Base-by-base conservation (phyloP, 345 rosid genomes). In the Brassica nigra region DNA sequence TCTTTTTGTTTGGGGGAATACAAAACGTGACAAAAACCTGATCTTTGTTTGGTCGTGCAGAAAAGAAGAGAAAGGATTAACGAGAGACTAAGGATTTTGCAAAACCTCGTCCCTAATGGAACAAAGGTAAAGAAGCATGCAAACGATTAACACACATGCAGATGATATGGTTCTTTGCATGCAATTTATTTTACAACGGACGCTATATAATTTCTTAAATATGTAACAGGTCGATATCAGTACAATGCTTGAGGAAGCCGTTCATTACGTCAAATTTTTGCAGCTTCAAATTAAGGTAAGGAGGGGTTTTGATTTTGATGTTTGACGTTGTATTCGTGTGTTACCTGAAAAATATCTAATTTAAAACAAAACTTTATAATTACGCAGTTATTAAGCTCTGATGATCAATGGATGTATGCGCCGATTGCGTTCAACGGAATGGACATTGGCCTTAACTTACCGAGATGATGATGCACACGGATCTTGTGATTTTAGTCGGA, bases 181-280 rank as follows among this genome's bases (percentile, higher is more conserved):
- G 54, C 36, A 63, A 34, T 54, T 9, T 15, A 10, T 29, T 68
- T 15, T 49, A 55, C 4, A 62, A 57, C 0, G 44, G 4, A 15
- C 34, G 47, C 2, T 31, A 0, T 29, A 33, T 36, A 68, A 68
- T 68, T 30, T 72, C 16, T 73, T 20, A 34, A 62, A 2, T 67
- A 74, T 31, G 83, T 68, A 49, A 55, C 87, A 90, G 92, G 98
- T 93, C 37, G 98, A 93, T 77, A 90, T 93, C 31, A 93, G 98
- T 84, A 93, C 98, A 27, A 93, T 93, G 98, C 94, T 93, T 69
- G 98, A 93, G 81, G 98, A 93, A 89, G 97, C 98, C 10, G 98
- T 91, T 61, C 89, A 87, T 14, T 93, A 93, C 63, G 98, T 93
- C 31, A 90, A 91, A 83, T 91, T 93, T 75, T 80, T 93, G 86